Conservation (phyloP, 2,329 filamentous ascomycete species). For the Aureobasidium subglaciale region DNA sequence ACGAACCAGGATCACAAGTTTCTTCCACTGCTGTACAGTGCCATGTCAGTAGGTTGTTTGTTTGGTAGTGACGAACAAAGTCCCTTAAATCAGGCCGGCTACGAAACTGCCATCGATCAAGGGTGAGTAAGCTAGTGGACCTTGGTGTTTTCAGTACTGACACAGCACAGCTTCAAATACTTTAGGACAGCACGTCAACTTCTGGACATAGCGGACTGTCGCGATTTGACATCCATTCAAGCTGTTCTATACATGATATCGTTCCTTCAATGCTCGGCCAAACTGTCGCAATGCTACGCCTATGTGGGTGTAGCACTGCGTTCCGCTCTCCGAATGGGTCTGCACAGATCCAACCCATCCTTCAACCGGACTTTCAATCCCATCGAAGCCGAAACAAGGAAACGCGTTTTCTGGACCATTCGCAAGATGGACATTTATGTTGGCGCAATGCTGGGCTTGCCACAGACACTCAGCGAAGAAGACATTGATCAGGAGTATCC, state of each 20-base stretch:
- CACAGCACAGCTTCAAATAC: constrained; percentile 36
- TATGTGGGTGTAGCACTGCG: constrained; percentile 46
- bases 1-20: constrained; percentile 41
- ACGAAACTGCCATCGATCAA: constrained; percentile 42
- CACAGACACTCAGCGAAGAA: constrained; percentile 42
- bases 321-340: constrained; percentile 44
- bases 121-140: constrained; percentile 32
- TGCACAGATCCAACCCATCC: constrained; percentile 36
- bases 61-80: constrained; percentile 36
- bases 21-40: constrained; percentile 42
- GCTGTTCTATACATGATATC: constrained; percentile 48
- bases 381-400: constrained; percentile 43
- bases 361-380: constrained; percentile 41
- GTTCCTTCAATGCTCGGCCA: constrained; percentile 46
- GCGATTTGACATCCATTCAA: constrained; percentile 44
- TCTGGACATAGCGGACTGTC: constrained; percentile 47
- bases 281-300: constrained; percentile 46
- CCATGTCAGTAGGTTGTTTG: constrained; percentile 41
- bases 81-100: constrained; percentile 32
- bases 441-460: constrained; percentile 44
- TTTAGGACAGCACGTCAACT: constrained; percentile 43
- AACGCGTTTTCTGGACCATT: constrained; percentile 47
- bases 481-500: constrained; percentile 44
- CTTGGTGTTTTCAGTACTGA: neutral
- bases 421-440: constrained; percentile 47